Base-by-base conservation (phyloP, 768 basidiomycete species). In the Tylopilus plumbeoviolaceoides region DNA sequence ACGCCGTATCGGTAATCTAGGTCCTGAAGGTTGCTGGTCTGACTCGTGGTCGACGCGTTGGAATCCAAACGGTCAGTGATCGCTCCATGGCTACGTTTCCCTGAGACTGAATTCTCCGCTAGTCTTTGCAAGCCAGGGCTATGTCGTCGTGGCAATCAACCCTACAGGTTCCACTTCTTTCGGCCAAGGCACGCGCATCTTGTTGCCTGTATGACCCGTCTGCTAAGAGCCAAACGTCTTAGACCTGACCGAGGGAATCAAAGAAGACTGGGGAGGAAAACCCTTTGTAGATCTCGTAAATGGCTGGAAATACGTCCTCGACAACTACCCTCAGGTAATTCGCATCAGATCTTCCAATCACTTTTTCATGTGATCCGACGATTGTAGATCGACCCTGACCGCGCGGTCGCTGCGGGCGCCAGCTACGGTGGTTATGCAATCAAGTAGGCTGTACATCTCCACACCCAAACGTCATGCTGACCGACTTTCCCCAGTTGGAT, bases 81-180 rank as follows among this genome's bases (percentile, higher is more conserved):
- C 11, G 5, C 23, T 20, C 23, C 12, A 43, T 44, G 33, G n/a
- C 8, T 41, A 1, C 1, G 18, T 31, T 36, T 39, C 30, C 20
- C 2, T 8, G 33, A 30, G 43, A 28, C 35, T 45, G 38, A 15
- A 52, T 51, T 35, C 51, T 15, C n/a, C 28, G 12, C 23, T 33
- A 88, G 84, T 88, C 10, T 95, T 91, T 60, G 82, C 91, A 11
- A 82, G 84, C 61, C 89, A 91, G 64, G 93, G 95, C 0, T 99
- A 98, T 70, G 85, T 95, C 60, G 81, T 83, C 11, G 78, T 97
- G 38, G 77, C 86, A 28, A 85, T 97, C 61, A 98, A 98, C 66
- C 95, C 95, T 3, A 95, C 94, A 0, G 95, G 95, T 9, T 90
- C 87, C 27, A 98, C 95, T 4, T 86, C 90, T 0, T 97, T 94